These are phyloP conservation scores for Nevesoporus exiguus DNA, from an alignment of 768 basidiomycete genomes.

Conservation along the genomic window DNA sequence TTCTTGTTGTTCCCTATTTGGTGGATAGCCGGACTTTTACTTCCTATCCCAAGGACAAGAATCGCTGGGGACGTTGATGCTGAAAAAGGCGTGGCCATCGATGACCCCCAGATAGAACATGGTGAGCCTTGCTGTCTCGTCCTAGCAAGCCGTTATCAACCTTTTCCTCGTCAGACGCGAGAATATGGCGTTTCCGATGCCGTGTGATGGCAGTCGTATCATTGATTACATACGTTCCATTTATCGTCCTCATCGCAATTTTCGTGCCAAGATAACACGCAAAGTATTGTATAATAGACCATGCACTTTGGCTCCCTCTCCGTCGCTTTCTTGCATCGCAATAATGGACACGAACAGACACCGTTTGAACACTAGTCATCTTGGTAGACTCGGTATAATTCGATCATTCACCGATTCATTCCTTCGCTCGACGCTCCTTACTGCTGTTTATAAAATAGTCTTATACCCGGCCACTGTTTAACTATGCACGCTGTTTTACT, in stretches of 20 bases:
- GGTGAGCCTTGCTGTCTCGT: conserved; percentile 42
- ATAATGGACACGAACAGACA: conserved; percentile 17
- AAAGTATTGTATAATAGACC: conserved; percentile 8
- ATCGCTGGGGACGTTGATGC: conserved; percentile 50
- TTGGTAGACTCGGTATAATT: conserved; percentile 15
- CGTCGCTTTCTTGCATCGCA: conserved; percentile 25
- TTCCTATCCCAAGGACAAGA: conserved; percentile 58
- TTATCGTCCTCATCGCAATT: conserved; percentile 69
- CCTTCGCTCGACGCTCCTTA: conserved; percentile 26
- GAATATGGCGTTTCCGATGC: conserved; percentile 71
- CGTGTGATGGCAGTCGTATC: conserved; percentile 68
- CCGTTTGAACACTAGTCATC: conserved; percentile 10
- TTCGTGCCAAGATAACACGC: conserved; percentile 42
- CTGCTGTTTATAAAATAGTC: conserved; percentile 25
- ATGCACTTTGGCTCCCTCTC: conserved; percentile 7
- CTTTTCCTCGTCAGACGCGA: conserved; percentile 49
- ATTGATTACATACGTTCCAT: conserved; percentile 72
- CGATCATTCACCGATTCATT: conserved; percentile 15
- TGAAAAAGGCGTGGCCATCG: conserved; percentile 70
- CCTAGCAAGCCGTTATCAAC: conserved; percentile 1
- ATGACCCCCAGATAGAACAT: conserved; percentile 77
- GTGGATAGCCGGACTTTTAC: conserved; percentile 61
- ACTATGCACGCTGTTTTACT: conserved; percentile 22
- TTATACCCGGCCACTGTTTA: conserved; percentile 26
- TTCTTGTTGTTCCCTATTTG: conserved; percentile 56